phyloP scores from a whole-genome alignment of 176 grass and related monocot species.

The Oryza brachyantha region DNA sequence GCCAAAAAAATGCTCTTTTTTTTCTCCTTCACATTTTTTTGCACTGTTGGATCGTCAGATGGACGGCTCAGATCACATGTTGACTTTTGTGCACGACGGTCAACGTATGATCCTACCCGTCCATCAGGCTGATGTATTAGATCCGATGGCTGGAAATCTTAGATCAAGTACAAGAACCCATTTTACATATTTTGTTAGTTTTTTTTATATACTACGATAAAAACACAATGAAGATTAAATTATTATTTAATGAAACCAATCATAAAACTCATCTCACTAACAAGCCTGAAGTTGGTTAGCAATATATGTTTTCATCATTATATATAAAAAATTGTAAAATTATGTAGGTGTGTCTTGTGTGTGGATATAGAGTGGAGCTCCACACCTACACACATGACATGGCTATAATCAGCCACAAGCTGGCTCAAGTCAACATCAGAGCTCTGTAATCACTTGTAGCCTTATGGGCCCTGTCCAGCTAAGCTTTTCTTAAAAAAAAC shows the following conservation, averaged over 20 bases:
- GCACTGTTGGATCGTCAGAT: background rate
- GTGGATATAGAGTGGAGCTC: background rate
- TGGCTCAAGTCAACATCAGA: background rate
- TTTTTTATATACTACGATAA: too few relatives aligned
- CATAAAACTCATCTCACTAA: background rate
- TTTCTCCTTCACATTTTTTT: background rate
- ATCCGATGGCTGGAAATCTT: background rate
- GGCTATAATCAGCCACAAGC: background rate
- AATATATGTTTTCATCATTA: background rate
- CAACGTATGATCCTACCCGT: background rate
- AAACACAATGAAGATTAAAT: background rate
- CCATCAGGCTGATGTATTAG: background rate
- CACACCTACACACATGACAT: background rate
- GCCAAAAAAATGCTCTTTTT: background rate
- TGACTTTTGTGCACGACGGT: background rate
- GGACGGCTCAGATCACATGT: background rate
- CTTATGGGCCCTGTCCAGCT: background rate
- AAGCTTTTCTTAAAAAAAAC: background rate
- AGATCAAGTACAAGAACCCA: background rate
- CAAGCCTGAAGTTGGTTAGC: background rate
- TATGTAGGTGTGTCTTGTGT: too few relatives aligned
- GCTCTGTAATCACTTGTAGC: background rate
- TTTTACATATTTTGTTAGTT: background rate
- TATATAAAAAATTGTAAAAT: too few relatives aligned
- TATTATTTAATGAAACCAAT: background rate